A percentile compares a stretch with the other conserved stretches of the same genome.
Evolutionary conservation across 2,329 filamentous ascomycete species (phyloP).

Genomic region (Fusarium agapanthi): DNA sequence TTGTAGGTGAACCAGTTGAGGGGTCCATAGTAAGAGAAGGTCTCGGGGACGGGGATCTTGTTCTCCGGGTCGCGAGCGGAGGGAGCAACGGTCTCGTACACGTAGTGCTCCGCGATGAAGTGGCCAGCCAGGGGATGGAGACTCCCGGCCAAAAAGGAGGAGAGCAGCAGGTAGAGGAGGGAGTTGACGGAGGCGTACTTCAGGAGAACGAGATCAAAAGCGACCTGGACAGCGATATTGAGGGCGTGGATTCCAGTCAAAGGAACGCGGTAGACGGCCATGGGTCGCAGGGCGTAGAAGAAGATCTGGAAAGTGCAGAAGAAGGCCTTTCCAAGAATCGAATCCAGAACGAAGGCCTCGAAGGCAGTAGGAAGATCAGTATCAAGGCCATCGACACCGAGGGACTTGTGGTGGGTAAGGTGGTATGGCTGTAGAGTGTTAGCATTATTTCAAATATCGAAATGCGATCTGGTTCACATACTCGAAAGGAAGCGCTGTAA

Average conservation of each 20-base stretch:
- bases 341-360: conserved; percentile 93
- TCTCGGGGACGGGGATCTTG: conserved; percentile 81
- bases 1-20: conserved; percentile 96
- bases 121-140: conserved; percentile 95
- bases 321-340: conserved; percentile 94
- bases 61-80: conserved; percentile 66
- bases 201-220: conserved; percentile 79
- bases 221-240: conserved; percentile 80
- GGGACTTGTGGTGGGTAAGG: conserved; percentile 97
- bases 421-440: conserved; percentile 79
- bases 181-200: conserved; percentile 68
- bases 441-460: conserved; percentile 29
- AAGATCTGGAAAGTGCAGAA: conserved; percentile 99
- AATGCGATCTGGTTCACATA: conserved; percentile 52
- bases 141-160: conserved; percentile 91
- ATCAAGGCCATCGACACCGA: conserved; percentile 94
- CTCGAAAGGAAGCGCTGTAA: conserved; percentile 94
- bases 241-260: conserved; percentile 85
- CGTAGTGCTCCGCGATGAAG: conserved; percentile 98
- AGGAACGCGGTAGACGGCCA: conserved; percentile 90
- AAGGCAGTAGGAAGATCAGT: conserved; percentile 93
- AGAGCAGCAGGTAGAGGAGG: conserved; percentile 84
- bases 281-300: conserved; percentile 96
- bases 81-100: conserved; percentile 72
- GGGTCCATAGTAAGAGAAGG: conserved; percentile 94